Evolutionary conservation across 345 rosid species (phyloP), one percentile per base, ranked within the genome.

Genomic region (Linum lewisii): DNA sequence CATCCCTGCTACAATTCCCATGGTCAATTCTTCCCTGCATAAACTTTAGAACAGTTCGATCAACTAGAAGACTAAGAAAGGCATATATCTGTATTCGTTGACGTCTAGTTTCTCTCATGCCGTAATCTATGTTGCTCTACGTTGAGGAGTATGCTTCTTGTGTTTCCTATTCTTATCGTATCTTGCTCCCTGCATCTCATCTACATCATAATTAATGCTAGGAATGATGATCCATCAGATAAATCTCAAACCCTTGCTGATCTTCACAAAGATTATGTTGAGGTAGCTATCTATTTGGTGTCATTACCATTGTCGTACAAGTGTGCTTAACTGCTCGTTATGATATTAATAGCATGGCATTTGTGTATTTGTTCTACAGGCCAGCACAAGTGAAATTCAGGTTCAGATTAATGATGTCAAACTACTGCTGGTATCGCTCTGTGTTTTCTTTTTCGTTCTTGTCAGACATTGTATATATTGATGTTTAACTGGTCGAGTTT

Each of bases 361-460:
- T 58, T 71, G 47, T 67, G 52, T 62, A 66, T 59, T 34, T 60
- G 42, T 76, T 68, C 57, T 71, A 53, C 86, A 88, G 95, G 67
- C 47, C 16, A 63, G 23, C 64, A 64, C 64, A 63, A 66, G 67
- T 64, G 90, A 74, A 69, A 78, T 77, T 60, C 78, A 67, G 63
- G 66, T 75, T 62, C 84, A 88, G 72, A 74, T 83, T 65, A 77
- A 72, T 70, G 78, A 61, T 71, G 90, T 92, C 68, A 84, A 77
- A 71, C 73, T 69, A 58, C 69, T 86, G 89, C 86, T 88, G 96
- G 96, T 92, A 92, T 62, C 59, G n/a, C 49, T 57, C 26, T 77
- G 54, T 58, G 59, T 64, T 16, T 26, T 19, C 15, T 58, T 26
- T 56, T 44, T 18, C 20, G 44, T 24, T 24, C 47, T 21, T 26